Base-by-base conservation (phyloP, 352 stramenopile species). In the Aphanomyces euteiches region DNA sequence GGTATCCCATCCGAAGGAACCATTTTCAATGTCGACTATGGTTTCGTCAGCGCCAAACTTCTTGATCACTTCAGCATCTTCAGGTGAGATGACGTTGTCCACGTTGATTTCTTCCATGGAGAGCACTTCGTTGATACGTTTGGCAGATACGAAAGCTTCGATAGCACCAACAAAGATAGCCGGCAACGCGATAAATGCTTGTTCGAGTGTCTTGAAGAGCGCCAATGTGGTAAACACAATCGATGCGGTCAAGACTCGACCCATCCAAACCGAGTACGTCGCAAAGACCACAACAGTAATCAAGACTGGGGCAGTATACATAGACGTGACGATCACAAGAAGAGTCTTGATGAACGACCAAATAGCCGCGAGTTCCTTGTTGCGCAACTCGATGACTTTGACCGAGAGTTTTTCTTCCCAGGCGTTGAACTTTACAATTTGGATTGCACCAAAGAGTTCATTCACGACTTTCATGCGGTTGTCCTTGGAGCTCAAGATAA, bases 321-420 rank as follows among this genome's bases (percentile, higher is more conserved):
- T 58, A 8, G 8, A 21, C n/a, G 50, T 58, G 50, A 58, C 37
- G 8, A 58, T n/a, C 8, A 58, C n/a, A 8, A 58, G n/a, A 34
- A 58, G 48, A 1, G 50, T 58, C 50, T 58, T 58, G 8, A 58
- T 58, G n/a, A 58, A 19, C n/a, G 37, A 58, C 50, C 50, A 58
- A 34, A 58, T n/a, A n/a, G 50, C 50, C 7, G 8, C 71, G 34
- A 97, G 67, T 67, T 97, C 90, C 8, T 78, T 76, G 2, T 79
- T 72, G 28, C 90, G 81, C 7, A 90, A 40, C 5, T 73, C 41
- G 21, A 58, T 40, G 37, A 98, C 86, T 72, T 94, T 84, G 7
- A 81, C 84, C 10, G 78, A 72, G 75, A 97, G 96, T 17, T 89
- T 85, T 39, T 68, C 53, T 66, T 98, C 93, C 89, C 90, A 98